Evolutionary conservation across 2,329 filamentous ascomycete species (phyloP).

Genomic region (Pleoardoris graminearum): DNA sequence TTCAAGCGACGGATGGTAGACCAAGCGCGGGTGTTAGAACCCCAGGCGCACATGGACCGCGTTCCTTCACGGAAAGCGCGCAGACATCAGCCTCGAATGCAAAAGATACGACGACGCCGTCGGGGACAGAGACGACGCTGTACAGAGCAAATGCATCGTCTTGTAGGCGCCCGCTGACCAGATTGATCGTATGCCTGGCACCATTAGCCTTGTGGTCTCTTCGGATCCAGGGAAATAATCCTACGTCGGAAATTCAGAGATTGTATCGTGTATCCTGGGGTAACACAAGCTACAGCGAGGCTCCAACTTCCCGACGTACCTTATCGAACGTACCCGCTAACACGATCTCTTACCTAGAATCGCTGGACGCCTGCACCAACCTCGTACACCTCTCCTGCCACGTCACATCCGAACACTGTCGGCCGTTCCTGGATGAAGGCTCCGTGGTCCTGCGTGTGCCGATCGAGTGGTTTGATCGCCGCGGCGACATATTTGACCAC

Average conservation of each 20-base stretch:
- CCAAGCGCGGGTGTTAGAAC: slow-evolving; percentile 36
- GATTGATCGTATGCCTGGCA: slow-evolving; percentile 24
- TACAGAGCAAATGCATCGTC: slow-evolving; percentile 37
- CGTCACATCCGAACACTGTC: slow-evolving; percentile 44
- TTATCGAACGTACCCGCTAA: slow-evolving; percentile 39
- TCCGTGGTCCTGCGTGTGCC: slow-evolving; percentile 29
- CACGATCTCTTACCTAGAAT: slow-evolving; percentile 49
- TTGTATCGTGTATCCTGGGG: neutral
- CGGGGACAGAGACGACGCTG: slow-evolving; percentile 41
- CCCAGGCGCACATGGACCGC: slow-evolving; percentile 24
- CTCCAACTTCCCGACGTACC: too few relatives aligned
- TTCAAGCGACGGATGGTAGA: slow-evolving; percentile 44
- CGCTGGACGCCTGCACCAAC: slow-evolving; percentile 47
- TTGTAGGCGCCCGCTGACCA: slow-evolving; percentile 23
- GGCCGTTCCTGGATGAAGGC: slow-evolving; percentile 39
- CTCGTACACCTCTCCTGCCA: slow-evolving; percentile 50
- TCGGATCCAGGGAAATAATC: neutral
- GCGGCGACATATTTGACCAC: slow-evolving; percentile 33
- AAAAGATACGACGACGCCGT: slow-evolving; percentile 48
- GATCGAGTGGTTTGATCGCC: slow-evolving; percentile 34
- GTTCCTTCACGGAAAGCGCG: slow-evolving; percentile 43
- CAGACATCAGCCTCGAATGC: slow-evolving; percentile 48
- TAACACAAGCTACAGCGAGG: neutral
- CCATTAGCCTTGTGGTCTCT: neutral
- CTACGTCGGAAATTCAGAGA: neutral